Percentiles rank a stretch among this genome's conserved stretches.
These are phyloP conservation scores for Talaromyces stipitatus DNA, from an alignment of 495 filamentous ascomycete species.

Conservation along the genomic window DNA sequence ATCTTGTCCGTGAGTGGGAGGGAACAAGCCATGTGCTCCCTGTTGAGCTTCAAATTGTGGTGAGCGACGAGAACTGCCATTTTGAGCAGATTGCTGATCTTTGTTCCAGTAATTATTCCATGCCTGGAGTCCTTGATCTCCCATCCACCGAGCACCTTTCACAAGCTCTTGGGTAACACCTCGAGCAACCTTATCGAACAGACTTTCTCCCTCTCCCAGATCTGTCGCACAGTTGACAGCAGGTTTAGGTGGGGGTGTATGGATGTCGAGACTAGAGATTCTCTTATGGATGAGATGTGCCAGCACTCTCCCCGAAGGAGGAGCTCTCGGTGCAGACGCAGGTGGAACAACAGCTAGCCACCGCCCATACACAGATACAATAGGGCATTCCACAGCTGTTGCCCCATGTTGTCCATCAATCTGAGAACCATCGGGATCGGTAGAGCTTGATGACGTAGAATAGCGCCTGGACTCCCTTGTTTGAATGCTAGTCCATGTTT, in stretches of 20 bases:
- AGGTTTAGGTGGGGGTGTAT: conserved; percentile 71
- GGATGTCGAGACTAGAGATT: conserved; percentile 57
- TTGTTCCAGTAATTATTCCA: conserved; percentile 89
- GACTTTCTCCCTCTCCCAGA: conserved; percentile 66
- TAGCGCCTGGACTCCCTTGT: conserved; percentile 38
- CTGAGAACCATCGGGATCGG: conserved; percentile 44
- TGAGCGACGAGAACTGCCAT: conserved; percentile 17
- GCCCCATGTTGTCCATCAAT: conserved; percentile 39
- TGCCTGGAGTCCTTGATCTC: conserved; percentile 74
- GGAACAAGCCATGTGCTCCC: conserved; percentile 45
- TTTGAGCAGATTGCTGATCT: conserved; percentile 27
- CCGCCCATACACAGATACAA: conserved; percentile 67
- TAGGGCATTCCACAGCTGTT: conserved; percentile 46
- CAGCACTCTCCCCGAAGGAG: conserved; percentile 54
- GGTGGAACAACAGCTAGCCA: conserved; percentile 86
- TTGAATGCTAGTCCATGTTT: conserved; percentile 79
- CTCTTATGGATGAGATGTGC: conserved; percentile 37
- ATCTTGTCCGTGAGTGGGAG: conserved; percentile 64
- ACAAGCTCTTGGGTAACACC: conserved; percentile 90
- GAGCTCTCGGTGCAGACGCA: conserved; percentile 55
- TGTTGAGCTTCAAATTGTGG: conserved; percentile 20
- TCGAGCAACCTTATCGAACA: conserved; percentile 77
- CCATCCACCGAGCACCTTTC: conserved; percentile 77
- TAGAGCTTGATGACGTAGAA: conserved; percentile 48
- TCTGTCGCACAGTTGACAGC: conserved; percentile 66